Base-by-base conservation (phyloP, 768 basidiomycete genomes). In the Mycena filopes region DNA sequence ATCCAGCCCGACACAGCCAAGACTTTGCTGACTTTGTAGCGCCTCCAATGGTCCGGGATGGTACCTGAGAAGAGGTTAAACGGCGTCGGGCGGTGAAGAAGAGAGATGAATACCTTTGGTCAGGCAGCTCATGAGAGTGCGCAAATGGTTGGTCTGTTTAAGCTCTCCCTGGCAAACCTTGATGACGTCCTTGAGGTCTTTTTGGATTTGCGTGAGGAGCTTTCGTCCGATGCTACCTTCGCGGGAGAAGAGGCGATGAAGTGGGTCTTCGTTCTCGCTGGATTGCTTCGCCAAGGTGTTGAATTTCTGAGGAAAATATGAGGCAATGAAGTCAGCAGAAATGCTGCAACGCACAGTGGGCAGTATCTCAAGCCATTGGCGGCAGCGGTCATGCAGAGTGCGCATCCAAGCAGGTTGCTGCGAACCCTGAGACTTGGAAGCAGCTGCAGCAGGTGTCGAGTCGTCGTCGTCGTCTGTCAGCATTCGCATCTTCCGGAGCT, bases 371-470 rank as follows among this genome's bases (percentile, higher is more conserved):
- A 96, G 84, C 95, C 96, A 97, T 74, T 94, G 93, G 42, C 86
- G 83, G 74, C 95, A 94, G 42, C 94, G 89, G 57, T 92, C 90
- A 53, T 90, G 82, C 42, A 98, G 81, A 21, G 86, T 83, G 33
- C 92, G 87, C 97, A 99, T 99, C 97, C 97, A 99, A 2, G 91
- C 93, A 23, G 97, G 96, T 73, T 94, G 92, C 59, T 92, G 88
- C 2, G 89, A 85, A 2, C 87, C 78, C 67, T 89, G 86, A 21
- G 86, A 82, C 73, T 91, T 91, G 23, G 87, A 79, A 25, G 88
- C 78, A n/a, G 83, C 83, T n/a, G 84, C 75, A 3, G 81, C 71
- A 4, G 84, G 74, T 1, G 83, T 76, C 18, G 82, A 83, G 21
- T 88, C 86, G 49, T 95, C 94, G 40, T 96, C 93, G 65, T 96